phyloP scores from a whole-genome alignment of 768 basidiomycete species.

The Boletus insuetus region DNA sequence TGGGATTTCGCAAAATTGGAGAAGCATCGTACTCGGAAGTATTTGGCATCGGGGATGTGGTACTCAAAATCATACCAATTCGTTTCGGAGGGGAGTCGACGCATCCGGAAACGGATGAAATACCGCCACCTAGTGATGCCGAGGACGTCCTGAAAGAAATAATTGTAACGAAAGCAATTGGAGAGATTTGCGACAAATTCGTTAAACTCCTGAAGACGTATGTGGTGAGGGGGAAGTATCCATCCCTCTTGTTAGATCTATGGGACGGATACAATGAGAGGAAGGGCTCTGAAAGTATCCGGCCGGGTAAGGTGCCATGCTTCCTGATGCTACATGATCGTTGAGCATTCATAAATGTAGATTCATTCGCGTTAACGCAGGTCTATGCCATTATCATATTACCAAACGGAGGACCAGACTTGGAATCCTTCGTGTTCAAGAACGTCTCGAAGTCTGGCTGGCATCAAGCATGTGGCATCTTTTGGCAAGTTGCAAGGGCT shows the following conservation, averaged over 20 bases:
- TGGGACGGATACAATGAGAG: slow-evolving; percentile 83
- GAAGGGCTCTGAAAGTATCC: slow-evolving; percentile 80
- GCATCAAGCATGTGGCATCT: slow-evolving; percentile 83
- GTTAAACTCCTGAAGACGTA: slow-evolving; percentile 79
- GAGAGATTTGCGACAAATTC: slow-evolving; percentile 73
- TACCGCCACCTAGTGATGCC: slow-evolving; percentile 69
- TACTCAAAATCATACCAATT: slow-evolving; percentile 87
- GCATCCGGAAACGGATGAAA: slow-evolving; percentile 41
- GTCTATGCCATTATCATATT: slow-evolving; percentile 88
- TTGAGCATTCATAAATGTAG: slow-evolving; percentile 37
- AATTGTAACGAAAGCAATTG: slow-evolving; percentile 73
- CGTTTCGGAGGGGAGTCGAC: slow-evolving; percentile 43
- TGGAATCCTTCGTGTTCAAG: slow-evolving; percentile 79
- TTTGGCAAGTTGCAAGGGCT: slow-evolving; percentile 85
- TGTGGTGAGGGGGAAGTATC: slow-evolving; percentile 85
- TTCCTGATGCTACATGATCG: neutral
- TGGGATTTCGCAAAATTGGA: slow-evolving; percentile 78
- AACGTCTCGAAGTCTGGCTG: slow-evolving; percentile 61
- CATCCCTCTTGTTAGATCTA: slow-evolving; percentile 66
- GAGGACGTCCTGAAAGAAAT: slow-evolving; percentile 80
- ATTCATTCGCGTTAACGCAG: slow-evolving; percentile 72
- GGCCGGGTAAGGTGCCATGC: slow-evolving; percentile 63
- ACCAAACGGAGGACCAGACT: slow-evolving; percentile 85
- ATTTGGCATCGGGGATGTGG: slow-evolving; percentile 84
- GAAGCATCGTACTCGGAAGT: slow-evolving; percentile 98